Evolutionary conservation across 1,139 yeast genomes (phyloP).

Genomic region (Lodderomyces margitis): DNA sequence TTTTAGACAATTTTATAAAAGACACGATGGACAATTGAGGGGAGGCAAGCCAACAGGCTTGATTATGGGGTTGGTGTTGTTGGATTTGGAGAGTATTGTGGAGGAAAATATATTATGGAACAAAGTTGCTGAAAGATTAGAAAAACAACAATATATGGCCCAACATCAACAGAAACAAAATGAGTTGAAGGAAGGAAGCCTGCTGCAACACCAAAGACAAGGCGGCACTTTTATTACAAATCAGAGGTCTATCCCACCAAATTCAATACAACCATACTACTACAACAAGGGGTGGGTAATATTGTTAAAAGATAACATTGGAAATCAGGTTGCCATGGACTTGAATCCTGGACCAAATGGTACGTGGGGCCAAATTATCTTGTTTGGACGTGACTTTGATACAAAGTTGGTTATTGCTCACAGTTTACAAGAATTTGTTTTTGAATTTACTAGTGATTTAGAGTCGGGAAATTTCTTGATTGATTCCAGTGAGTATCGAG

Average conservation of each 20-base stretch:
- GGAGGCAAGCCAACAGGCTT: constrained; percentile 78
- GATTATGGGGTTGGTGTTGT: constrained; percentile 64
- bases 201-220: constrained; percentile 9
- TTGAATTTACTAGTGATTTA: constrained; percentile 46
- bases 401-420: constrained; percentile 58
- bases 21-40: constrained; percentile 80
- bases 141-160: constrained; percentile 36
- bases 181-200: constrained; percentile 9
- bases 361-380: constrained; percentile 58
- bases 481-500: constrained; percentile 42
- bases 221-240: constrained; percentile 41
- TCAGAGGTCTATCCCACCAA: constrained; percentile 59
- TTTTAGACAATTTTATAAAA: constrained; percentile 69
- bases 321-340: constrained; percentile 63
- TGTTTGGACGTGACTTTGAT: constrained; percentile 65
- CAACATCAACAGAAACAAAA: constrained; percentile 28
- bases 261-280: constrained; percentile 53
- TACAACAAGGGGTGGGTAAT: constrained; percentile 64
- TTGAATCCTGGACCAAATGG: constrained; percentile 63
- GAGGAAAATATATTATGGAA: constrained; percentile 77
- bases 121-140: constrained; percentile 56
- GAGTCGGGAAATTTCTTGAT: constrained; percentile 53
- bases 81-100: constrained; percentile 68
- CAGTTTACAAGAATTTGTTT: constrained; percentile 55
- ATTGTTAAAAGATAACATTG: constrained; percentile 53